Conservation (phyloP, 2,329 filamentous ascomycete species). For the Hypoxylon rubiginosum region DNA sequence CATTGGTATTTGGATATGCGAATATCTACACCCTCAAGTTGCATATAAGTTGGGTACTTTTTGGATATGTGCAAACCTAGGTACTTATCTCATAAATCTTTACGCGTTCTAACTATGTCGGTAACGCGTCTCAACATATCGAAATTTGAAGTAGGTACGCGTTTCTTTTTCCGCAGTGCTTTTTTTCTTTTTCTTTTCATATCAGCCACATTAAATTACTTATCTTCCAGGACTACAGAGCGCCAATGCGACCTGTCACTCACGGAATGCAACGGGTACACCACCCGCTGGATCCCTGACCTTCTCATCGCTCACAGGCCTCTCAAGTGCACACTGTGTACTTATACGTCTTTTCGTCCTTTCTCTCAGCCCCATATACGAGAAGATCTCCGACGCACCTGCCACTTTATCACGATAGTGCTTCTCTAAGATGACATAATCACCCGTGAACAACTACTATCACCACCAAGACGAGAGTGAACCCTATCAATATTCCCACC, state of each 20-base stretch:
- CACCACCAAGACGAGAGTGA: background rate
- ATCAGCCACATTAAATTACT: background rate
- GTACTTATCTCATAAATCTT: background rate
- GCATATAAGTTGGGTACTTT: background rate
- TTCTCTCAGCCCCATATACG: background rate
- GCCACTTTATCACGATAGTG: background rate
- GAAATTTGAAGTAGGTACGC: background rate
- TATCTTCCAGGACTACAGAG: background rate
- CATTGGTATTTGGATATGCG: background rate
- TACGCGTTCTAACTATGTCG: background rate
- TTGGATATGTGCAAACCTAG: background rate
- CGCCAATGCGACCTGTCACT: conserved; percentile 1
- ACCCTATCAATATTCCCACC: background rate
- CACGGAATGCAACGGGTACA: background rate
- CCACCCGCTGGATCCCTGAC: background rate
- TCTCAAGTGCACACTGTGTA: background rate
- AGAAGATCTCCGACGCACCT: background rate
- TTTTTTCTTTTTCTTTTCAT: background rate
- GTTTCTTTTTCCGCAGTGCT: conserved; percentile 16
- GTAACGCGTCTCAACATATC: conserved; percentile 4
- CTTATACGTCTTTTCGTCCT: background rate
- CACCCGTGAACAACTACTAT: background rate
- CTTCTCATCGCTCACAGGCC: background rate
- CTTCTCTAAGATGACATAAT: background rate
- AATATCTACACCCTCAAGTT: background rate